These are phyloP conservation scores for Maudiozyma saulgeensis DNA, from an alignment of 805 yeast genomes.

Conservation along the genomic window DNA sequence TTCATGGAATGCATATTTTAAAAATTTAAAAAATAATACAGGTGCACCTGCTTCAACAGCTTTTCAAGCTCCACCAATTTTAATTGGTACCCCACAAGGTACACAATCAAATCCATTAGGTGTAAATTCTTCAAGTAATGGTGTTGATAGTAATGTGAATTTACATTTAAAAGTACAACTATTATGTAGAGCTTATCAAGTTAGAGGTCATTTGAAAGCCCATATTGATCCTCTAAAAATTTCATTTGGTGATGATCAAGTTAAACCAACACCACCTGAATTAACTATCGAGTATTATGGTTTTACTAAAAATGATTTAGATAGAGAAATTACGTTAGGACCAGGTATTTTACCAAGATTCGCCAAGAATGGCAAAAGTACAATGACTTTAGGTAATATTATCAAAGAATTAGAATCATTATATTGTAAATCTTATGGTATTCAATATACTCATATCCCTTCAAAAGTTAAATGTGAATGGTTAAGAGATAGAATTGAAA, in stretches of 20 bases:
- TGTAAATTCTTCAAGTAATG: slow-evolving; percentile 31
- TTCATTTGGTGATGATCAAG: slow-evolving; percentile 62
- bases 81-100: slow-evolving; percentile 73
- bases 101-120: slow-evolving; percentile 48
- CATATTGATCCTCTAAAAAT: slow-evolving; percentile 92
- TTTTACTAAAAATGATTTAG: slow-evolving; percentile 77
- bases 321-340: slow-evolving; percentile 78
- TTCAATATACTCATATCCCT: slow-evolving; percentile 94
- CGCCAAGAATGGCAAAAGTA: slow-evolving; percentile 47
- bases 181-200: slow-evolving; percentile 96
- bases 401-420: slow-evolving; percentile 68
- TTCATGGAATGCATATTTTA: slow-evolving; percentile 96
- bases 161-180: slow-evolving; percentile 92
- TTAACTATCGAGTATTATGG: slow-evolving; percentile 88
- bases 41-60: slow-evolving; percentile 64
- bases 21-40: slow-evolving; percentile 66
- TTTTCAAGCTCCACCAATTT: slow-evolving; percentile 83
- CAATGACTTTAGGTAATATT: slow-evolving; percentile 70
- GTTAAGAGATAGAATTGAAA: slow-evolving; percentile 94
- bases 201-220: slow-evolving; percentile 94
- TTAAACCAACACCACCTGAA: slow-evolving; percentile 61
- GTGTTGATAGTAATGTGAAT: slow-evolving; percentile 52
- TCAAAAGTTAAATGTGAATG: slow-evolving; percentile 94
- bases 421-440: slow-evolving; percentile 84
- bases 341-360: slow-evolving; percentile 96